Conservation (phyloP, 1,284 basidiomycete genomes). For the Waitea zeae region DNA sequence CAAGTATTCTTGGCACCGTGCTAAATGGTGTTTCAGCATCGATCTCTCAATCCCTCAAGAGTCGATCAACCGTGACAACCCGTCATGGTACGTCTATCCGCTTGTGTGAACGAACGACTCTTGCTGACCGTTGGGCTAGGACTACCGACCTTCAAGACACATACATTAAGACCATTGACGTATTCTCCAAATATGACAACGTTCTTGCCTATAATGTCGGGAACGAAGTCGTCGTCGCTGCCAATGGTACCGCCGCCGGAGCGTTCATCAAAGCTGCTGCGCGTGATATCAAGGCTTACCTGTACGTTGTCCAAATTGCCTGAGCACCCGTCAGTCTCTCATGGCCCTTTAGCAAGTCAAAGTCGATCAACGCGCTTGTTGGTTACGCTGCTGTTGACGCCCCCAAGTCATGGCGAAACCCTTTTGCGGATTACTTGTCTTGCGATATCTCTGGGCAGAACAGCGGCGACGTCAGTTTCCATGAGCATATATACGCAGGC, state of each 20-base stretch:
- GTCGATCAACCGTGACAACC: conserved; percentile 62
- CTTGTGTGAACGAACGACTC: neutral
- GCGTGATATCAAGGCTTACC: conserved; percentile 73
- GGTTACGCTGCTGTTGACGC: conserved; percentile 82
- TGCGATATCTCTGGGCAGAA: conserved; percentile 45
- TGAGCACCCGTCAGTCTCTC: conserved; percentile 1
- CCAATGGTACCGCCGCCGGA: conserved; percentile 43
- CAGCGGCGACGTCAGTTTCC: too few relatives aligned
- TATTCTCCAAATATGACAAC: conserved; percentile 72
- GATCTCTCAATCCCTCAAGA: conserved; percentile 75
- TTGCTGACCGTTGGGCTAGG: conserved; percentile 13
- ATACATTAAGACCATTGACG: conserved; percentile 65
- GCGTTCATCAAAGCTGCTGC: conserved; percentile 86
- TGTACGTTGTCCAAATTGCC: conserved; percentile 25
- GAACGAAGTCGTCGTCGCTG: conserved; percentile 65
- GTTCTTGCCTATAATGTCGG: conserved; percentile 76
- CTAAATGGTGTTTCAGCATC: conserved; percentile 32
- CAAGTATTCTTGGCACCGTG: too few relatives aligned
- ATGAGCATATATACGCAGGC: too few relatives aligned
- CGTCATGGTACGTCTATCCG: conserved; percentile 29
- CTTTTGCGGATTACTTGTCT: conserved; percentile 65
- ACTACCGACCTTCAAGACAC: conserved; percentile 67
- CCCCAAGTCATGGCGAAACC: conserved; percentile 41
- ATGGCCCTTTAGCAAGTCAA: too few relatives aligned
- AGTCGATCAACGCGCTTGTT: conserved; percentile 60